Evolutionary conservation across 1,284 basidiomycete species (phyloP).

Genomic region (Ustilago curta): DNA sequence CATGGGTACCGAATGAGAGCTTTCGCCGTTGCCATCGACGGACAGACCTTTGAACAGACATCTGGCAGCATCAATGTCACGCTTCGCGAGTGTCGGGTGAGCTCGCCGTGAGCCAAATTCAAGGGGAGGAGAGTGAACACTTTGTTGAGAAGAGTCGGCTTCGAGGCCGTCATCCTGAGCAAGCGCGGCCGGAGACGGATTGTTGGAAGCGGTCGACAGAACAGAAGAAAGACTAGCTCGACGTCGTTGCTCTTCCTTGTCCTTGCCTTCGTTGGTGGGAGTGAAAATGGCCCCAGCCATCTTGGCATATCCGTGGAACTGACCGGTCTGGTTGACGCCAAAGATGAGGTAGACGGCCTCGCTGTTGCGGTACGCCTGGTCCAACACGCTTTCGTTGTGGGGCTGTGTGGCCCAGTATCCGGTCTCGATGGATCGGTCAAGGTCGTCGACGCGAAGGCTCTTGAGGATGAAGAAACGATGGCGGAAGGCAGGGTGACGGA

Average conservation of each 20-base stretch:
- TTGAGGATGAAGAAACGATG: conserved; percentile 93
- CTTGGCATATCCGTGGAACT: conserved; percentile 68
- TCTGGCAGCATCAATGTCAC: conserved; percentile 34
- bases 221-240: conserved; percentile 31
- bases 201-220: conserved; percentile 23
- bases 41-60: conserved; percentile 18
- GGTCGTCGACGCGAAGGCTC: conserved; percentile 78
- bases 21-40: conserved; percentile 13
- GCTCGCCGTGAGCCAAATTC: background rate
- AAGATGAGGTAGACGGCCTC: conserved; percentile 88
- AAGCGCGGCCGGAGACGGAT: conserved; percentile 14
- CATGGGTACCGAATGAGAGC: conserved; percentile 17
- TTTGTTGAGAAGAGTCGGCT: background rate
- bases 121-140: conserved; percentile 1
- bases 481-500: conserved; percentile 81
- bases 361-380: conserved; percentile 89
- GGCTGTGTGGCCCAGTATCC: conserved; percentile 91
- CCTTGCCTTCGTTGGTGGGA: conserved; percentile 20
- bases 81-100: conserved; percentile 29
- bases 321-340: conserved; percentile 87
- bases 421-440: conserved; percentile 84
- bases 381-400: conserved; percentile 82
- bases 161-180: conserved; percentile 25
- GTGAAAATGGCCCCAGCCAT: conserved; percentile 65
- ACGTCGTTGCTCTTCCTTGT: conserved; percentile 37